A percentile compares a stretch with the other conserved stretches of the same genome.
Evolutionary conservation across 495 filamentous ascomycete genomes (phyloP).

Genomic region (Neurospora sp.): DNA sequence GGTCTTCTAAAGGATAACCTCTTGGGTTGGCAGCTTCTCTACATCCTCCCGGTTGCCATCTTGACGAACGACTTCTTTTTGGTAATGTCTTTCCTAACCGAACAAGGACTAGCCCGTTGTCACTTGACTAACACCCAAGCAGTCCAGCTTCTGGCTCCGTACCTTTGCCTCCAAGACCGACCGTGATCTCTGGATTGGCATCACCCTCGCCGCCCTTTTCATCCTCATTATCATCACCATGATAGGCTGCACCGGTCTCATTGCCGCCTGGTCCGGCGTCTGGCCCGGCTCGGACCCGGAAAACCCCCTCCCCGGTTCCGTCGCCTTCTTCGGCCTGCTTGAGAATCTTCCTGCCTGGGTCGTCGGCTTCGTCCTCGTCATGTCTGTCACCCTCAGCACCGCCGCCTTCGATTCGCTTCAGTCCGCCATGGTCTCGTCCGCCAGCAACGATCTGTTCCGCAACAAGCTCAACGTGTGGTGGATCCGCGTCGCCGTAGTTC

Average conservation of each 20-base stretch:
- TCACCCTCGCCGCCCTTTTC: slow-evolving; percentile 50
- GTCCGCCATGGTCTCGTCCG: slow-evolving; percentile 65
- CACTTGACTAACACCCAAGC: neutral
- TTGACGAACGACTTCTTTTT: slow-evolving; percentile 73
- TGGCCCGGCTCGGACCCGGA: slow-evolving; percentile 43
- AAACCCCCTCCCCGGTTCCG: slow-evolving; percentile 43
- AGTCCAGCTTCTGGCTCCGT: slow-evolving; percentile 66
- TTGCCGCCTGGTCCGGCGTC: slow-evolving; percentile 65
- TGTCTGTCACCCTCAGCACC: slow-evolving; percentile 62
- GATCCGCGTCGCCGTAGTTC: slow-evolving; percentile 52
- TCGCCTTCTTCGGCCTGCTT: slow-evolving; percentile 65
- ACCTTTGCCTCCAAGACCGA: slow-evolving; percentile 73
- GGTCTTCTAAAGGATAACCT: slow-evolving; percentile 49
- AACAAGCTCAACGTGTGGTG: slow-evolving; percentile 62
- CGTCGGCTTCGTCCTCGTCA: slow-evolving; percentile 63
- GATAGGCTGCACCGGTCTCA: slow-evolving; percentile 56
- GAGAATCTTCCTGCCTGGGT: slow-evolving; percentile 62
- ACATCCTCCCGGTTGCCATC: slow-evolving; percentile 65
- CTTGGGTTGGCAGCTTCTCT: slow-evolving; percentile 68
- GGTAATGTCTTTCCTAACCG: slow-evolving; percentile 2
- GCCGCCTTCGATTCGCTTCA: slow-evolving; percentile 68
- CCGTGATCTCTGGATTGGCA: slow-evolving; percentile 61
- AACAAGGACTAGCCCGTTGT: neutral
- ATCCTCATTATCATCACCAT: slow-evolving; percentile 55
- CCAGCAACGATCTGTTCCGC: slow-evolving; percentile 69